Evolutionary conservation across 2,329 filamentous ascomycete species (phyloP), one percentile per base, ranked within the genome.

Genomic region (Huntiella abstrusa): DNA sequence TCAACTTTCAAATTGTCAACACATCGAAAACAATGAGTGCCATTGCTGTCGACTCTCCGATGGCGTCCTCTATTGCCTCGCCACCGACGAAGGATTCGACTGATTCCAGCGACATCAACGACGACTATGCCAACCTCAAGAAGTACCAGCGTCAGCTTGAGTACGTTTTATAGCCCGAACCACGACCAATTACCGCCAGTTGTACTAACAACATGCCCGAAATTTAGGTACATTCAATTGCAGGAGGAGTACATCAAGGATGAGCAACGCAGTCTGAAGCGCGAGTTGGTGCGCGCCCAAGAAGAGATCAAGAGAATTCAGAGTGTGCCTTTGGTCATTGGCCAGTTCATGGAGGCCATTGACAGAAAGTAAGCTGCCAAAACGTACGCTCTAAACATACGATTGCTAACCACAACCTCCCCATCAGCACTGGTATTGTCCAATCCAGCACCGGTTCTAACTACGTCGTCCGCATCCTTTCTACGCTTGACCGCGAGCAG

Each of bases 231-330:
- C 64, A 94, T 96, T 61, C 85, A 95, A 65, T 73, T 98, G 56
- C 91, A 98, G 67, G 91, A 98, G 66, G 91, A 98, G 63, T 98
- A 98, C 65, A 98, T 98, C 77, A 98, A 98, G 69, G 91, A 98
- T 76, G 91, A 98, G 71, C 91, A 98, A 68, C 80, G 85, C 68
- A 95, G 86, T 66, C 66, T 98, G 62, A 98, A 98, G 72, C 78
- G 91, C 56, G 91, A 98, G 70, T 75, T 98, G 44, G 88, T 98
- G 47, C 79, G 91, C 55, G 91, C 91, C 55, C 91, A 98, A 62
- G 91, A 98, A 64, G 91, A 98, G 69, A 98, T 98, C 69, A 98
- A 98, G 71, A 80, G 91, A 54, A 98, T 98, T 62, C 91, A 98
- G 68, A 95, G 86, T 62, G 91, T 98, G 46, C 91, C 91, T 22